Evolutionary conservation across 108 stramenopile genomes (phyloP), one percentile per base, ranked within the genome.

Genomic region (Epithemia pelagica): DNA sequence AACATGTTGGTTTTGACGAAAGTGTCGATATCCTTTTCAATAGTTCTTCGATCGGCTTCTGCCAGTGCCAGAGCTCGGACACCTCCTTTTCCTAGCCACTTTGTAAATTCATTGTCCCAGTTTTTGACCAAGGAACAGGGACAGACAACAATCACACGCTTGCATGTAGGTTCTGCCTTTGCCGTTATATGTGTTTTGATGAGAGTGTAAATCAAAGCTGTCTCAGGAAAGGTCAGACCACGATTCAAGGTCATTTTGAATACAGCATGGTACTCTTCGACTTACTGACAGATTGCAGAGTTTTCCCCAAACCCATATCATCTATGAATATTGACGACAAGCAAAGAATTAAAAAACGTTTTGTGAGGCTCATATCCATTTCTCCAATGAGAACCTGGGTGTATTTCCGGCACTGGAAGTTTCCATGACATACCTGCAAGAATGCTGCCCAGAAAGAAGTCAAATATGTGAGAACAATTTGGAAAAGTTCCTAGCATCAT

Each of bases 91-190:
- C 91, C 92, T 27, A 98, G 74, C 99, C 98, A 98, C 74, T 99
- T 99, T 54, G 84, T 78, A 65, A 99, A 95, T 84, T 99, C 99
- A 67, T 95, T 92, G 66, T 92, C 96, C 97, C 99, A 98, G 69
- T 98, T 99, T 67, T 94, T 96, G 66, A 99, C 97, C 0, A 99
- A 81, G 32, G 89, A 88, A 78, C 96, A 97, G 24, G 99, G 99
- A 62, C 95, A 96, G 8, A 96, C 91, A 23, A 99, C 92, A 70
- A 98, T 85, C 71, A 85, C 86, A 23, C 95, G 83, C 66, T 92
- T 90, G 62, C 87, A 95, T 22, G 91, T 89, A 2, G 91, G 89
- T 66, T 63, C 75, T 37, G 90, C 89, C 62, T 94, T 79, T 32
- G 82, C 82, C 2, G 85, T 87, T 32, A 92, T 82, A 33, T 88